phyloP scores from a whole-genome alignment of 1,139 yeast species.

The Arxiozyma bovina region DNA sequence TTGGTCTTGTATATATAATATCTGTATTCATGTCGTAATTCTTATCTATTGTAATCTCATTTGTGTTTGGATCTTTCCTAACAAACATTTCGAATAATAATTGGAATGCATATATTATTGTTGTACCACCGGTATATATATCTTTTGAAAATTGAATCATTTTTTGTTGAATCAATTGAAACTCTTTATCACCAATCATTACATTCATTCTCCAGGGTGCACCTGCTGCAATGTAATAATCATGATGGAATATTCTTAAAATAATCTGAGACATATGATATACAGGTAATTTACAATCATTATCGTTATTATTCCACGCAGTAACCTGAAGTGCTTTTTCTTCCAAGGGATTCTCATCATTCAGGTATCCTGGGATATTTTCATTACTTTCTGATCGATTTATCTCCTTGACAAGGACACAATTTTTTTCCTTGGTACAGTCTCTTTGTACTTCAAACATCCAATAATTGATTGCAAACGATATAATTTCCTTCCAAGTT shows the following conservation, averaged over 20 bases:
- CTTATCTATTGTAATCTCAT: constrained; percentile 15
- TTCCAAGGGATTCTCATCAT: neutral
- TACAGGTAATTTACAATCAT: constrained; percentile 46
- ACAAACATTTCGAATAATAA: constrained; percentile 55
- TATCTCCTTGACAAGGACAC: constrained; percentile 7
- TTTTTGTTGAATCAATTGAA: constrained; percentile 44
- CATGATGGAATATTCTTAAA: constrained; percentile 64
- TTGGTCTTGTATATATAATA: constrained; percentile 33
- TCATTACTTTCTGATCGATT: constrained; percentile 3
- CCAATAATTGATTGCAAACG: constrained; percentile 59
- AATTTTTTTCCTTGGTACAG: constrained; percentile 13
- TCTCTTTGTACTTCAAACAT: constrained; percentile 20
- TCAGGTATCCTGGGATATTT: neutral
- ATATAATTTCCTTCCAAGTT: constrained; percentile 56
- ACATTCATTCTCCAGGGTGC: constrained; percentile 80
- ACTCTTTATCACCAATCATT: constrained; percentile 48
- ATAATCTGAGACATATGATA: constrained; percentile 69
- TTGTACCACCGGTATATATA: constrained; percentile 35
- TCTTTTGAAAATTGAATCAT: constrained; percentile 28
- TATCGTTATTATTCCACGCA: constrained; percentile 10
- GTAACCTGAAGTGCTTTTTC: constrained; percentile 5
- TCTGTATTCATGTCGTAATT: constrained; percentile 44
- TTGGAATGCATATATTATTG: constrained; percentile 57
- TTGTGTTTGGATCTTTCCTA: constrained; percentile 34
- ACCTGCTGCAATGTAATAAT: constrained; percentile 71